Evolutionary conservation across 768 basidiomycete genomes (phyloP).

Genomic region (Coprinopsis sp.): DNA sequence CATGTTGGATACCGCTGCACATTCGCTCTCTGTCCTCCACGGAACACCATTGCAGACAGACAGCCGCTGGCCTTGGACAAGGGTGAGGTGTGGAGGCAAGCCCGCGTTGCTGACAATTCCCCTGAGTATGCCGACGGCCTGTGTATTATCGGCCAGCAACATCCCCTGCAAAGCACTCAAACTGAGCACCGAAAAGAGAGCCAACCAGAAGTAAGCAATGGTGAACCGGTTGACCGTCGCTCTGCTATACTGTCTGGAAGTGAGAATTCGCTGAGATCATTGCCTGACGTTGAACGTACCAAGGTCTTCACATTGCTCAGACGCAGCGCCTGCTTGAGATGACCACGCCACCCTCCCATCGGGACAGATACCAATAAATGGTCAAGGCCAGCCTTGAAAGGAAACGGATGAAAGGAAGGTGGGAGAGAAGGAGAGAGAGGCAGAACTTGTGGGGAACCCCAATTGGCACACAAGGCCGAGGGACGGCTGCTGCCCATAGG

Average conservation of each 20-base stretch:
- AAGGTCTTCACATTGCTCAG: constrained; percentile 22
- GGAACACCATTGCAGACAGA: constrained; percentile 39
- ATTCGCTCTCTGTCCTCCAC: constrained; percentile 21
- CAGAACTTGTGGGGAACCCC: background rate
- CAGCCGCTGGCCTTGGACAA: constrained; percentile 21
- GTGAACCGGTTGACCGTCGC: constrained; percentile 48
- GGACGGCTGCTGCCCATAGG: no score
- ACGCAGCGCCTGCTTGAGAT: background rate
- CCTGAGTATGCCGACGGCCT: constrained; percentile 30
- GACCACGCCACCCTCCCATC: background rate
- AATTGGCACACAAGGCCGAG: no score
- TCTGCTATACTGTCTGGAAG: constrained; percentile 46
- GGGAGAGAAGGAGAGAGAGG: background rate
- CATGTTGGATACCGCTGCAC: constrained; percentile 18
- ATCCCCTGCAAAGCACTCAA: constrained; percentile 38
- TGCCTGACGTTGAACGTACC: constrained; percentile 20
- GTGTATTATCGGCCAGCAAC: constrained; percentile 32
- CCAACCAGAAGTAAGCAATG: constrained; percentile 42
- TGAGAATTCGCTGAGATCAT: no score
- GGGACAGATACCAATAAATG: background rate
- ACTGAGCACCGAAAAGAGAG: constrained; percentile 35
- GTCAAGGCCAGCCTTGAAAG: constrained; percentile 2
- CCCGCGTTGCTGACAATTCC: constrained; percentile 26
- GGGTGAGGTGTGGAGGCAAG: constrained; percentile 17
- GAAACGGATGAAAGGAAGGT: background rate